Evolutionary conservation across 2,329 filamentous ascomycete genomes (phyloP), one percentile per base, ranked within the genome.

Genomic region (Alternaria gaisen): DNA sequence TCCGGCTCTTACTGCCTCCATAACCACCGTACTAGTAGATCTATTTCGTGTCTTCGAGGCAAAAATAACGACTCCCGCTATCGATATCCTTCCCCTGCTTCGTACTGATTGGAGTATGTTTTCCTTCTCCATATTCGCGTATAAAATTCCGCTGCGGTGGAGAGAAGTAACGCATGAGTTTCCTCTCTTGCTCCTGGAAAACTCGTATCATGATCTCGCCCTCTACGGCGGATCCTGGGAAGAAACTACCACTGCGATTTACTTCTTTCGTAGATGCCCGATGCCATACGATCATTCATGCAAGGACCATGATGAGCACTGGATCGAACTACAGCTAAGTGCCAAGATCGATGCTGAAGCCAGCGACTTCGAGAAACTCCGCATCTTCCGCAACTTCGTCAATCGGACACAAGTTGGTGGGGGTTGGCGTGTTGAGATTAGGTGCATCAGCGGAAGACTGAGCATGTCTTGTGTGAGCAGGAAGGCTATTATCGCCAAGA

Each of bases 121-220:
- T 34, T 0, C 5, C 12, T 16, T 16, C 0, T 16, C 12, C 14
- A 34, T 16, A 0, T 10, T 32, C 30, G 1, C 1, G 1, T 24
- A 1, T 24, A 24, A 24, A 1, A 1, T 24, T 24, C 1, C 22
- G 1, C 4, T 24, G 22, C 22, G 22, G 22, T 22, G 1, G 4
- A 22, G 22, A 22, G 22, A 24, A 24, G 22, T 24, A 24, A 24
- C 22, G 0, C 4, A 10, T 4, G 9, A 32, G 9, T 3, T 16
- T 32, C 9, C 30, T 32, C 30, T 0, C 1, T 10, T 12, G 30
- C 32, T 34, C 6, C 5, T 34, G 32, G 14, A 14, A 12, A 5
- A 6, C 11, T 14, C 32, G 5, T 34, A 7, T 16, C 1, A 34
- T 34, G 12, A 12, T 0, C 12, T 14, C 5, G 32, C 32, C 0